Evolutionary conservation across 202 grass and related monocot species (phyloP).

Genomic region (Eragrostis tef): DNA sequence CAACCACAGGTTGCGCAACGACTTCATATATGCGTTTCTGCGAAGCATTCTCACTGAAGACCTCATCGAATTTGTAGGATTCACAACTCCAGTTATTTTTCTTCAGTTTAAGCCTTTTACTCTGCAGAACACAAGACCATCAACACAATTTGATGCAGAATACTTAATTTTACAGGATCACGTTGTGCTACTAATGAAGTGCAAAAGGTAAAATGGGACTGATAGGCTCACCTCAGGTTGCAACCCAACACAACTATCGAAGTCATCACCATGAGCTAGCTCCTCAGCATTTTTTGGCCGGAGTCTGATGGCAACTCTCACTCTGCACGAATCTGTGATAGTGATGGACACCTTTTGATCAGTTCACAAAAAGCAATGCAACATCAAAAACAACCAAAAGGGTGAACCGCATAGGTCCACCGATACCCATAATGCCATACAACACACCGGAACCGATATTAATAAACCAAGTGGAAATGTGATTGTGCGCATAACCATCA

Average conservation of each 20-base stretch:
- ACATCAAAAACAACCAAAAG: background rate
- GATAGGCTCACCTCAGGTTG: slow-evolving; percentile 73
- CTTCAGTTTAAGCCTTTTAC: slow-evolving; percentile 79
- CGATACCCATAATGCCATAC: background rate
- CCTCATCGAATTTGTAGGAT: slow-evolving; percentile 89
- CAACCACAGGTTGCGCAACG: slow-evolving; percentile 89
- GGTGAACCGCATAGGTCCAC: background rate
- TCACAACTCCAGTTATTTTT: slow-evolving; percentile 95
- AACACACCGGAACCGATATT: background rate
- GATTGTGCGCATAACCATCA: background rate
- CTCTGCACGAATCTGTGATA: slow-evolving; percentile 72
- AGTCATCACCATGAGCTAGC: slow-evolving; percentile 57
- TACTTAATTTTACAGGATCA: background rate
- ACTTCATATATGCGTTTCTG: slow-evolving; percentile 88
- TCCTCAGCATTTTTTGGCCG: slow-evolving; percentile 79
- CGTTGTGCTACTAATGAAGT: background rate
- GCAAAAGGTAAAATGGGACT: slow-evolving; percentile 22
- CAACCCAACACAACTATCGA: slow-evolving; percentile 74
- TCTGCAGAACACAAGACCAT: slow-evolving; percentile 48
- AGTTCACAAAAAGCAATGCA: background rate
- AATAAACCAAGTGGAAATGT: background rate
- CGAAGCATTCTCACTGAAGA: slow-evolving; percentile 78
- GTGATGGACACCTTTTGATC: background rate
- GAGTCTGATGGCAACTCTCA: slow-evolving; percentile 84
- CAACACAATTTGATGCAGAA: slow-evolving; percentile 7